Conservation (phyloP, 108 stramenopile genomes). For the Fragilariopsis cylindrus region DNA sequence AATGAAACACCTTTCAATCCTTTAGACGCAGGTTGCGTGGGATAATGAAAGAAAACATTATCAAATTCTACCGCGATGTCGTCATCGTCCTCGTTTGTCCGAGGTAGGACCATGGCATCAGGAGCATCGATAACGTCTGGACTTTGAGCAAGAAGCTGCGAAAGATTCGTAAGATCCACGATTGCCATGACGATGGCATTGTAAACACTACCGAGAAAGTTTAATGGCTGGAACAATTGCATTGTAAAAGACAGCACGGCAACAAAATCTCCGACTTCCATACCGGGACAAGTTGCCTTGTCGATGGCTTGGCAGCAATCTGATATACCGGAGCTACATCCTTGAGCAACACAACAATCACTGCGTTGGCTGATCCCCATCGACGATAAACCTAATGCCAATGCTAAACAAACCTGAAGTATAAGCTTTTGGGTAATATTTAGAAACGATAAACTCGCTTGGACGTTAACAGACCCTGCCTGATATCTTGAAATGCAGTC, state of each 20-base stretch:
- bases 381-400: constrained; percentile 68
- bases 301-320: constrained; percentile 63
- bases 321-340: constrained; percentile 62
- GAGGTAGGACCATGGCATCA: constrained; percentile 67
- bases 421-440: constrained; percentile 92
- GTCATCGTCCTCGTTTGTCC: constrained; percentile 42
- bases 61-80: constrained; percentile 93
- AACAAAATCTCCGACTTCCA: constrained; percentile 94
- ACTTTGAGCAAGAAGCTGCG: constrained; percentile 86
- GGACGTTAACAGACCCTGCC: constrained; percentile 72
- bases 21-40: constrained; percentile 73
- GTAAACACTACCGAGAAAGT: constrained; percentile 93
- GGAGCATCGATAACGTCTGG: constrained; percentile 88
- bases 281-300: constrained; percentile 61
- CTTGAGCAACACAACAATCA: constrained; percentile 62
- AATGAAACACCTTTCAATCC: constrained; percentile 90
- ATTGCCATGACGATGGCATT: constrained; percentile 90
- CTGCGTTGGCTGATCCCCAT: constrained; percentile 58
- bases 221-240: constrained; percentile 92
- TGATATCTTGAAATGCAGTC: constrained; percentile 81
- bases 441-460: constrained; percentile 83
- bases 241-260: constrained; percentile 90
- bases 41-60: constrained; percentile 93
- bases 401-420: constrained; percentile 79
- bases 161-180: constrained; percentile 90